These are phyloP conservation scores for Phaeosphaeria sp. DNA, from an alignment of 2,329 filamentous ascomycete species.

Conservation along the genomic window DNA sequence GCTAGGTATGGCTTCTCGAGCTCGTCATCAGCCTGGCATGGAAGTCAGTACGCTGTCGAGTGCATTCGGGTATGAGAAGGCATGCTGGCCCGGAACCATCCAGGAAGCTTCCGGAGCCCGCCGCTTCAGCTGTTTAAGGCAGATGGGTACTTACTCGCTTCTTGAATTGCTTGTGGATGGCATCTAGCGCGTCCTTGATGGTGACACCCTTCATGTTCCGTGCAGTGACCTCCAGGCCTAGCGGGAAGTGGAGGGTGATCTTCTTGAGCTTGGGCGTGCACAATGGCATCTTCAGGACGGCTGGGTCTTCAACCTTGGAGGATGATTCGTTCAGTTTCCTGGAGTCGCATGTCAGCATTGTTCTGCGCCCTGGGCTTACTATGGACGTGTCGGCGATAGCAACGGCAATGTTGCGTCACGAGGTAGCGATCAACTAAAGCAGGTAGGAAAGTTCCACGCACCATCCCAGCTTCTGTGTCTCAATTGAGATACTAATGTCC, in stretches of 20 bases:
- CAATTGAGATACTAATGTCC: constrained; percentile 74
- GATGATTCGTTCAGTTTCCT: constrained; percentile 96
- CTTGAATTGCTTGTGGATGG: constrained; percentile 95
- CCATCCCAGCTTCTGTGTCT: constrained; percentile 90
- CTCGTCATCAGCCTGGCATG: constrained; percentile 77
- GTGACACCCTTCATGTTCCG: constrained; percentile 94
- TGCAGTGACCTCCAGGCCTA: constrained; percentile 86
- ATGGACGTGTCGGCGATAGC: neutral
- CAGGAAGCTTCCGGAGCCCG: neutral
- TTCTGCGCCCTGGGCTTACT: neutral
- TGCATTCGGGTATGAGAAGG: neutral
- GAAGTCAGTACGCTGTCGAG: constrained; percentile 22
- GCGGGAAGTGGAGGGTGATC: constrained; percentile 90
- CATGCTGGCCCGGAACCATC: neutral
- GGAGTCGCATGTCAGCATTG: constrained; percentile 20
- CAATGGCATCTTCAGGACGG: constrained; percentile 81
- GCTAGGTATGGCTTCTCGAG: constrained; percentile 85
- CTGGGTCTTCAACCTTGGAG: constrained; percentile 77
- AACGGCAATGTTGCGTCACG: neutral
- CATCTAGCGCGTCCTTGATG: constrained; percentile 95
- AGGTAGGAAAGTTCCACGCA: constrained; percentile 55
- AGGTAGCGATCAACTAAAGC: neutral
- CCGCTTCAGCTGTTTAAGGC: neutral
- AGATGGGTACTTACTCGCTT: constrained; percentile 74
- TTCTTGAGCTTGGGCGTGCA: constrained; percentile 86